Percentiles rank a stretch among this genome's conserved stretches.
These are phyloP conservation scores for Heliocybe sulcata DNA, from an alignment of 1,284 basidiomycete species.

Conservation along the genomic window DNA sequence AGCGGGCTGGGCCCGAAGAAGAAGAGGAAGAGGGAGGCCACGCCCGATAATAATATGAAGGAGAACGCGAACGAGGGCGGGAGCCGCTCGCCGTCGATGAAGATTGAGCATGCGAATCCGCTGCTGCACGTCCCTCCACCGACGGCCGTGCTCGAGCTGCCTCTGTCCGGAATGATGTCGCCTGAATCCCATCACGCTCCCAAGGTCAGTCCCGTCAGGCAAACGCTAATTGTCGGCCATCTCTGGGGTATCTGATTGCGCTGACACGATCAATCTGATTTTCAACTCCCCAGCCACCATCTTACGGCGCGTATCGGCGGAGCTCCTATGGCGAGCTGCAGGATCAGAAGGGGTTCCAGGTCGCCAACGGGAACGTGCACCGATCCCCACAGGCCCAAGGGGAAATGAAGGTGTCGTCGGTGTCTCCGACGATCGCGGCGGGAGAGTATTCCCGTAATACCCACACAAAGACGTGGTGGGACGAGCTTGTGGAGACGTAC, in stretches of 20 bases:
- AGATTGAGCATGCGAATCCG: background rate
- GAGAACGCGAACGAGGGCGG: conserved; percentile 21
- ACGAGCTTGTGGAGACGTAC: conserved; percentile 46
- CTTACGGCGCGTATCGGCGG: background rate
- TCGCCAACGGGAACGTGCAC: background rate
- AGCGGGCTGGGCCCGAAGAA: conserved; percentile 6
- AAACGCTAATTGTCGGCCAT: too few species aligned
- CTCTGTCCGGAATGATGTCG: background rate
- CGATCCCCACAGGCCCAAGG: background rate
- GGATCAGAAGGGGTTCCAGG: background rate
- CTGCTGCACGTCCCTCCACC: background rate
- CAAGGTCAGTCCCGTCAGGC: background rate
- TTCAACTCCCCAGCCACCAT: background rate
- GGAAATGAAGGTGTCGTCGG: background rate
- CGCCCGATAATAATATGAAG: conserved; percentile 10
- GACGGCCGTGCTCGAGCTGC: background rate
- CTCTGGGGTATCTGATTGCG: background rate
- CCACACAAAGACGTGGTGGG: conserved; percentile 67
- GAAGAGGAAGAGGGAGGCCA: background rate
- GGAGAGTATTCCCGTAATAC: conserved; percentile 38
- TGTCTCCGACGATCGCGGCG: conserved; percentile 21
- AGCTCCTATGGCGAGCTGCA: background rate
- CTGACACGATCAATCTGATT: background rate
- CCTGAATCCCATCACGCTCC: background rate
- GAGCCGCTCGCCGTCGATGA: background rate